Evolutionary conservation across 139 green algal species (phyloP).

Genomic region (Chlorella sorokiniana): DNA sequence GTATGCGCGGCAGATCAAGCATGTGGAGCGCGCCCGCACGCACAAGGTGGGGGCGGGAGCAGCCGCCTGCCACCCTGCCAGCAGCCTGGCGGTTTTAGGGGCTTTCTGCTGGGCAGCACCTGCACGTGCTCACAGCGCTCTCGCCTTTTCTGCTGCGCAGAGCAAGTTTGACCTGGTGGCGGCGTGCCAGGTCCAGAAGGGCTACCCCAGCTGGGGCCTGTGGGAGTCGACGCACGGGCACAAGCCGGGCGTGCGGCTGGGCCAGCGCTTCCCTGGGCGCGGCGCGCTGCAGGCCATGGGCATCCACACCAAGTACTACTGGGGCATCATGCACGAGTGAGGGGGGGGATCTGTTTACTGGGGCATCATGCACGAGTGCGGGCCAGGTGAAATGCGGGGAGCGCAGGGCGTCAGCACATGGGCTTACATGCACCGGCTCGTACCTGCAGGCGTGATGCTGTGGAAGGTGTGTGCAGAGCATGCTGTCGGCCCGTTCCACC

Average conservation of each 20-base stretch:
- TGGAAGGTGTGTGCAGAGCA: no score
- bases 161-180: conserved; percentile 19
- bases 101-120: neutral
- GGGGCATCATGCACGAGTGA: neutral
- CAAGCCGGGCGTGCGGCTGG: conserved; percentile 43
- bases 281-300: conserved; percentile 18
- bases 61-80: neutral
- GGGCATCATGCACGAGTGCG: no score
- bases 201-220: conserved; percentile 6
- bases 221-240: conserved; percentile 45
- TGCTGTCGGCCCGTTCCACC: no score
- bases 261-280: conserved; percentile 22
- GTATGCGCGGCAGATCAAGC: conserved; percentile 6
- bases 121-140: neutral
- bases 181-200: neutral
- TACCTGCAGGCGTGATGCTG: no score
- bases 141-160: neutral
- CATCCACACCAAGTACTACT: conserved; percentile 19
- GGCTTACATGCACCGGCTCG: neutral
- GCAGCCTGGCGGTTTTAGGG: neutral
- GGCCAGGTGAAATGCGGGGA: no score
- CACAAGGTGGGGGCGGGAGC: neutral
- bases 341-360: no score
- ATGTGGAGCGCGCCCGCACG: neutral
- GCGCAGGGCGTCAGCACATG: neutral